Evolutionary conservation across 2,329 filamentous ascomycete species (phyloP).

Genomic region (Fusarium dimerum): DNA sequence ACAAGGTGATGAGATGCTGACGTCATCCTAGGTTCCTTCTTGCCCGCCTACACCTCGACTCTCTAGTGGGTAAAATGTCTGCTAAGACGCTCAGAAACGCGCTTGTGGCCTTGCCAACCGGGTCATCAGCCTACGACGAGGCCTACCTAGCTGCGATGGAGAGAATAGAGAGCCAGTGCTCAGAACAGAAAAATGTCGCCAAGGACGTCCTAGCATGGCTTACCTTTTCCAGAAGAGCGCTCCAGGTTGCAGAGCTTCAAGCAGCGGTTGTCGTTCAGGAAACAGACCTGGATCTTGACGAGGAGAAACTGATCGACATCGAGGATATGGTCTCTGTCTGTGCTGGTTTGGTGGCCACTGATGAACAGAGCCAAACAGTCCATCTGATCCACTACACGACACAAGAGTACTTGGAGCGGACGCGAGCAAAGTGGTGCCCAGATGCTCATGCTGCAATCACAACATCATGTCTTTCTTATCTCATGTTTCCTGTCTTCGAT

Average conservation of each 20-base stretch:
- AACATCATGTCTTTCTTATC: not conserved
- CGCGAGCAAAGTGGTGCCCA: not conserved
- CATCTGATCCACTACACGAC: constrained; percentile 1
- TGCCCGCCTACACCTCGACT: constrained; percentile 1
- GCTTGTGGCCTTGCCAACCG: not conserved
- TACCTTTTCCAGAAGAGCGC: not conserved
- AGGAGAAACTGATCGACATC: not conserved
- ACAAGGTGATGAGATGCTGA: not conserved
- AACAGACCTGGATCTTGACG: not conserved
- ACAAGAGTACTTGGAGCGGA: constrained; percentile 4
- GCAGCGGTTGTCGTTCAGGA: not conserved
- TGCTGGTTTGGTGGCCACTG: constrained; percentile 3
- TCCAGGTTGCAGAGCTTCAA: not conserved
- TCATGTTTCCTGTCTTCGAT: not conserved
- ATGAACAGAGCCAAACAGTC: not conserved
- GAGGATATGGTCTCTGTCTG: constrained; percentile 3
- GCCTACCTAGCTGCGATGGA: not conserved
- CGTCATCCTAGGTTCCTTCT: constrained; percentile 1
- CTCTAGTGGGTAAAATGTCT: not conserved
- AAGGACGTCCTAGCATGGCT: not conserved
- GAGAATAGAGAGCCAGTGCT: not conserved
- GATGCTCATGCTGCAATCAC: not conserved
- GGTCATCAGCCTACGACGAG: not conserved
- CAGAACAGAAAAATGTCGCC: not conserved
- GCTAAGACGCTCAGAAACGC: not conserved